phyloP scores from a whole-genome alignment of 2,329 filamentous ascomycete genomes.

The Trichothecium roseum region DNA sequence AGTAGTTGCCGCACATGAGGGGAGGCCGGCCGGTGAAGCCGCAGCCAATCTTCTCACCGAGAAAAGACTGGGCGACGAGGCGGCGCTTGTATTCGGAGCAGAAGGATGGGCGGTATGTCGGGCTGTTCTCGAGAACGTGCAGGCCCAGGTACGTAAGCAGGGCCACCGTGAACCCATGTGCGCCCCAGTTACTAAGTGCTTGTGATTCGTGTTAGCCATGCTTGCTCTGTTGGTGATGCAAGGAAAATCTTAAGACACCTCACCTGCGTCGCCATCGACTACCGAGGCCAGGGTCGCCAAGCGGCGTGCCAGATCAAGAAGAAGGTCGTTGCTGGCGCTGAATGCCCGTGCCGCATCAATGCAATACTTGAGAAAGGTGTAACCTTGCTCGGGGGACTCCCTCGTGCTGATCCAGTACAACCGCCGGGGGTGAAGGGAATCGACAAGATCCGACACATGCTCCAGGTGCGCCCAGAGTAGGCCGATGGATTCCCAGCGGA shows the following conservation, averaged over 20 bases:
- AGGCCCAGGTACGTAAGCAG: constrained; percentile 24
- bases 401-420: constrained; percentile 8
- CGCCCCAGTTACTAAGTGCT: constrained; percentile 22
- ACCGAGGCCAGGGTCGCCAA: constrained; percentile 24
- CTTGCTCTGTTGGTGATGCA: no score
- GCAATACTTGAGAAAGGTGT: constrained; percentile 15
- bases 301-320: constrained; percentile 26
- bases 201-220: constrained; percentile 1
- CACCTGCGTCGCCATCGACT: constrained; percentile 27
- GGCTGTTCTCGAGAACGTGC: constrained; percentile 14
- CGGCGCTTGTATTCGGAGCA: constrained; percentile 20
- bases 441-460: constrained; percentile 1
- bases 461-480: constrained; percentile 18
- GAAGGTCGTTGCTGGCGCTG: constrained; percentile 21
- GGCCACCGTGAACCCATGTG: constrained; percentile 24
- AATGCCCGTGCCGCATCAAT: constrained; percentile 19
- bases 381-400: constrained; percentile 1
- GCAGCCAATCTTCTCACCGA: no score
- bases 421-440: neutral
- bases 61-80: no score
- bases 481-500: constrained; percentile 34
- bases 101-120: constrained; percentile 19
- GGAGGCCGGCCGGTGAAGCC: constrained; percentile 30
- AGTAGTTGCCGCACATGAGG: constrained; percentile 21
- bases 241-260: constrained; percentile 4